Evolutionary conservation across 176 grass and related monocot genomes (phyloP).

Genomic region (Carex cristatella): DNA sequence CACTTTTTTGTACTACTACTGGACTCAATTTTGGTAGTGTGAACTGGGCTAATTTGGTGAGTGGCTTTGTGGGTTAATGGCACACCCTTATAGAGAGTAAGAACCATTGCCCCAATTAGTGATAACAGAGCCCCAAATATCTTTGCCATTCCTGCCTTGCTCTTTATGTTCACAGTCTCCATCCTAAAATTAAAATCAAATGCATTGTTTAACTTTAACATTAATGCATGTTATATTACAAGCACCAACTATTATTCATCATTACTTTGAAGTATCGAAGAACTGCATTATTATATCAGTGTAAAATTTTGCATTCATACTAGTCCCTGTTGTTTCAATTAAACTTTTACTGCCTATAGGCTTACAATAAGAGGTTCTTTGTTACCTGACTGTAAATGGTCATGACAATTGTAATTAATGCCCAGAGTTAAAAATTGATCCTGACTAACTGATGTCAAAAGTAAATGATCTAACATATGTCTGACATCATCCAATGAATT

Average conservation of each 20-base stretch:
- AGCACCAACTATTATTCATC: neutral
- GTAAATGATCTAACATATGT: neutral
- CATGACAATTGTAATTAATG: neutral
- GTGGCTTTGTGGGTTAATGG: conserved; percentile 26
- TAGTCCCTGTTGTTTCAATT: neutral
- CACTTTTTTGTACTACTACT: conserved; percentile 21
- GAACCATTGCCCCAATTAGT: conserved; percentile 43
- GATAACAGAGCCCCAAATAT: conserved; percentile 40
- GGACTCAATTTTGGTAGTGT: neutral
- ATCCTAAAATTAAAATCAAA: conserved; percentile 25
- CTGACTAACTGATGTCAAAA: neutral
- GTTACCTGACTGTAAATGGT: neutral
- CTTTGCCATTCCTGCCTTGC: conserved; percentile 48
- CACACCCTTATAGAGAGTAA: conserved; percentile 56
- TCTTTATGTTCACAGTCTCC: conserved; percentile 48
- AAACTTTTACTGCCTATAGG: neutral
- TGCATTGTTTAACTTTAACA: neutral
- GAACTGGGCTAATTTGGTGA: neutral
- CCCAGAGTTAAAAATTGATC: neutral
- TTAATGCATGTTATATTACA: neutral
- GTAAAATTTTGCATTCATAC: neutral
- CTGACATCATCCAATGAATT: neutral
- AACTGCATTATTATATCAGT: neutral
- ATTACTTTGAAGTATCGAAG: neutral
- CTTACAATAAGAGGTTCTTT: neutral